Conservation (phyloP, 2,329 filamentous ascomycete species). For the Aspergillus chevalieri region DNA sequence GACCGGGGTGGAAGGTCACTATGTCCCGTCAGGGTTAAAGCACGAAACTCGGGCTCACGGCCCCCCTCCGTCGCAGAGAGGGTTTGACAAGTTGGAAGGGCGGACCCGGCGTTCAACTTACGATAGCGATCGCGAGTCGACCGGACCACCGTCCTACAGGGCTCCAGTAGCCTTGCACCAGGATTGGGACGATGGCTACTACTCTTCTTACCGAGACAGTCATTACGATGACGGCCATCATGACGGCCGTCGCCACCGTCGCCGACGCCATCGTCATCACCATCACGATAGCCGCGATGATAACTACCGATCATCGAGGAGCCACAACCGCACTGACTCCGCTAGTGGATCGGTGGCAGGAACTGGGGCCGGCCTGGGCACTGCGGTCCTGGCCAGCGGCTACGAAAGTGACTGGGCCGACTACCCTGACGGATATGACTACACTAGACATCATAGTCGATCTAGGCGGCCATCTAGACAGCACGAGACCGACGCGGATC, state of each 20-base stretch:
- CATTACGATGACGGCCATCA: slow-evolving; percentile 36
- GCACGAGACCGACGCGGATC: slow-evolving; percentile 23
- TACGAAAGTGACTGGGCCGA: slow-evolving; percentile 28
- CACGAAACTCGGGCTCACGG: slow-evolving; percentile 26
- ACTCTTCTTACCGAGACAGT: slow-evolving; percentile 34
- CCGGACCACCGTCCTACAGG: slow-evolving; percentile 36
- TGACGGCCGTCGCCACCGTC: slow-evolving; percentile 37
- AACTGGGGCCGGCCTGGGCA: slow-evolving; percentile 27
- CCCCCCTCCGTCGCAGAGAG: slow-evolving; percentile 34
- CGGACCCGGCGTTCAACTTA: slow-evolving; percentile 18
- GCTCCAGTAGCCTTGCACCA: slow-evolving; percentile 44
- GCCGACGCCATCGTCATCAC: slow-evolving; percentile 24
- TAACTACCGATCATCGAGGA: slow-evolving; percentile 16
- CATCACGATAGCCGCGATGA: slow-evolving; percentile 14
- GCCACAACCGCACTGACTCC: background rate
- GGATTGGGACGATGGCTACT: slow-evolving; percentile 37
- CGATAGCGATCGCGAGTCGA: slow-evolving; percentile 34
- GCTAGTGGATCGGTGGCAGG: slow-evolving; percentile 11
- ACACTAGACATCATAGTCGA: slow-evolving; percentile 15
- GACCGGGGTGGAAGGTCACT: slow-evolving; percentile 30
- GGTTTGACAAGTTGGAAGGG: slow-evolving; percentile 28
- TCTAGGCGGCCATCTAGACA: slow-evolving; percentile 19
- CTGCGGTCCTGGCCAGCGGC: slow-evolving; percentile 29
- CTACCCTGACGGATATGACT: slow-evolving; percentile 15
- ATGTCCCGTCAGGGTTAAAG: slow-evolving; percentile 17